phyloP scores from a whole-genome alignment of 1,284 basidiomycete genomes.

The Sanghuangporus baumii region DNA sequence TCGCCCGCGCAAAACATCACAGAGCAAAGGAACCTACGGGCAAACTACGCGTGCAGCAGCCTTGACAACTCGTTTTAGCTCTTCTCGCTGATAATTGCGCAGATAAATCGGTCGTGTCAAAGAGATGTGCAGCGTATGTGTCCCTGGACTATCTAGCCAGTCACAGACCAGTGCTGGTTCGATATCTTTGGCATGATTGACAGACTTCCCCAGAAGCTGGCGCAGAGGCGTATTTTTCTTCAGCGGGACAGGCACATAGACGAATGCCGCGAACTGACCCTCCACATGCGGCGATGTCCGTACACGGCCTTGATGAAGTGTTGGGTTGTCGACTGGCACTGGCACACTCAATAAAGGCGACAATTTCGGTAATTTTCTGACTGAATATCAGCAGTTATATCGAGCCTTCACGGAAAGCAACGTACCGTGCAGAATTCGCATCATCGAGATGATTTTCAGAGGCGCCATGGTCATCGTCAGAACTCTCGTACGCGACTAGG shows the following conservation, averaged over 20 bases:
- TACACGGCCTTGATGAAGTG: constrained; percentile 71
- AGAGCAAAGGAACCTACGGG: constrained; percentile 36
- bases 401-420: neutral
- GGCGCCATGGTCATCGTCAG: constrained; percentile 12
- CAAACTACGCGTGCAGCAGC: constrained; percentile 36
- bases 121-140: constrained; percentile 60
- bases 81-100: constrained; percentile 68
- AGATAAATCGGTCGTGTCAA: constrained; percentile 72
- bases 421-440: neutral
- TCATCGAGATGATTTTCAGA: neutral
- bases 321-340: constrained; percentile 56
- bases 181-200: constrained; percentile 36
- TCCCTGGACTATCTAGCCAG: constrained; percentile 16
- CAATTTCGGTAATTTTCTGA: constrained; percentile 57
- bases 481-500: constrained; percentile 17
- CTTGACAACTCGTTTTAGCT: constrained; percentile 55
- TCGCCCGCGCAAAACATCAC: neutral
- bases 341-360: constrained; percentile 41
- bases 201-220: constrained; percentile 41
- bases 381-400: neutral
- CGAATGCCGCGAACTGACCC: constrained; percentile 72
- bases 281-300: constrained; percentile 71
- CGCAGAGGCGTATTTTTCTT: constrained; percentile 36
- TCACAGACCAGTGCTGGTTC: constrained; percentile 41
- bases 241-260: constrained; percentile 60